A percentile compares a stretch with the other conserved stretches of the same genome.
Conservation (phyloP, 371 early-diverging fungal species). For the Mucor saturninus region DNA sequence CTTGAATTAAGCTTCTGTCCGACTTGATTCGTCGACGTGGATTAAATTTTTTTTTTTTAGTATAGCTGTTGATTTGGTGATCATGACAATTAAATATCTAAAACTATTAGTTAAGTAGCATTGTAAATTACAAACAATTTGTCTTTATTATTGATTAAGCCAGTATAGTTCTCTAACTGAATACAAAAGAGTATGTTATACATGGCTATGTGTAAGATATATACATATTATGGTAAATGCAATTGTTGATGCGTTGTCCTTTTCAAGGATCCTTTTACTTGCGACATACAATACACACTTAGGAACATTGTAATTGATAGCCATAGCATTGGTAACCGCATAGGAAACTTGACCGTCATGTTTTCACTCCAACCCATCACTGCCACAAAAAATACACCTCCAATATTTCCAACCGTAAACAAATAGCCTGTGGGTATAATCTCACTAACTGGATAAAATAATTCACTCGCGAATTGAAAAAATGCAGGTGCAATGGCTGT, state of each 20-base stretch:
- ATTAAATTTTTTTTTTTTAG: too few relatives aligned
- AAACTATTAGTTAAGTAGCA: too few relatives aligned
- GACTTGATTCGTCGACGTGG: too few relatives aligned
- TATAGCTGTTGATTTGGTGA: too few relatives aligned
- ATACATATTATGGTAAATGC: slow-evolving; percentile 1
- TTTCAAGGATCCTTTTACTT: slow-evolving; percentile 42
- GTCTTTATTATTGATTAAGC: too few relatives aligned
- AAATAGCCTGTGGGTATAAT: slow-evolving; percentile 57
- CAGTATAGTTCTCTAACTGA: background rate
- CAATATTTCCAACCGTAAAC: slow-evolving; percentile 46
- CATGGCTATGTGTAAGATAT: too few relatives aligned
- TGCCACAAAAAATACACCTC: slow-evolving; percentile 43
- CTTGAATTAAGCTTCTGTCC: too few relatives aligned
- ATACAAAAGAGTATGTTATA: too few relatives aligned
- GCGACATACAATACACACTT: slow-evolving; percentile 33
- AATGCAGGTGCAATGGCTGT: slow-evolving; percentile 56
- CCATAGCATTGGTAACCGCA: slow-evolving; percentile 43
- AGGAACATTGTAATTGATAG: slow-evolving; percentile 31
- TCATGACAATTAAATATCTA: too few relatives aligned
- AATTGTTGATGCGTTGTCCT: slow-evolving; percentile 23
- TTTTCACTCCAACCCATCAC: slow-evolving; percentile 56
- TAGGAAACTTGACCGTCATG: slow-evolving; percentile 27
- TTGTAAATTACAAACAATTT: too few relatives aligned
- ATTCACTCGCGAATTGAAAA: slow-evolving; percentile 56
- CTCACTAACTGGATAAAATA: slow-evolving; percentile 53